Conservation (phyloP, 2,329 filamentous ascomycete species). For the Moelleriella libera region DNA sequence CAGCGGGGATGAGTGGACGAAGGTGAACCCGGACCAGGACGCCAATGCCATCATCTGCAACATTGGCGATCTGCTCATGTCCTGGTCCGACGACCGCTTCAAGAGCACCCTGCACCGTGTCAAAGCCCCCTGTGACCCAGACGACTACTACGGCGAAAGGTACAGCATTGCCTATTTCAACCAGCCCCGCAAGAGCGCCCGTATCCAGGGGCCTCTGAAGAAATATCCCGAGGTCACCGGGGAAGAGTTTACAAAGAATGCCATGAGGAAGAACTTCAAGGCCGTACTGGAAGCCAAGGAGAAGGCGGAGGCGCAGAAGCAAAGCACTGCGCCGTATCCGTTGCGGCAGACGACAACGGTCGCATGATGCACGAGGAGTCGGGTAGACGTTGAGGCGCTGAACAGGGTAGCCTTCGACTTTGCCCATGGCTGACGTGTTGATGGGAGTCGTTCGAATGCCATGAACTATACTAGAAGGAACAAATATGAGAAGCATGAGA, state of each 20-base stretch:
- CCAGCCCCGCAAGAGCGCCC: conserved; percentile 42
- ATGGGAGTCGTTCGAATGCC: no score
- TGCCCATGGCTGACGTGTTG: no score
- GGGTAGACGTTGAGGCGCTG: no score
- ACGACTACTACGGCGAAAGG: conserved; percentile 42
- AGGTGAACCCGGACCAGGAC: conserved; percentile 37
- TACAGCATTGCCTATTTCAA: conserved; percentile 56
- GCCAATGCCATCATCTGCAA: conserved; percentile 43
- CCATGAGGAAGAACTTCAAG: conserved; percentile 6
- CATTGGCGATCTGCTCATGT: conserved; percentile 53
- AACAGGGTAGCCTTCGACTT: no score
- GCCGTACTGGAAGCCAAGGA: conserved; percentile 2
- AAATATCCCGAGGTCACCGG: conserved; percentile 49
- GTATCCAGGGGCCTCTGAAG: conserved; percentile 45
- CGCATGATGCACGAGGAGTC: not conserved
- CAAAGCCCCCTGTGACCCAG: conserved; percentile 40
- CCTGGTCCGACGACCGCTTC: conserved; percentile 52
- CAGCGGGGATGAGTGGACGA: conserved; percentile 47
- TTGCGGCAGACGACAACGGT: not conserved
- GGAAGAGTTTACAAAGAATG: conserved; percentile 36
- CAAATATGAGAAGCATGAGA: no score
- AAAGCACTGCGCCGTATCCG: not conserved
- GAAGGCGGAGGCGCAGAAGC: not conserved
- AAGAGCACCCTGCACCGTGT: conserved; percentile 53
- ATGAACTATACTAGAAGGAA: no score